phyloP scores from a whole-genome alignment of 257 asterid genomes.

The Lavandula angustifolia region DNA sequence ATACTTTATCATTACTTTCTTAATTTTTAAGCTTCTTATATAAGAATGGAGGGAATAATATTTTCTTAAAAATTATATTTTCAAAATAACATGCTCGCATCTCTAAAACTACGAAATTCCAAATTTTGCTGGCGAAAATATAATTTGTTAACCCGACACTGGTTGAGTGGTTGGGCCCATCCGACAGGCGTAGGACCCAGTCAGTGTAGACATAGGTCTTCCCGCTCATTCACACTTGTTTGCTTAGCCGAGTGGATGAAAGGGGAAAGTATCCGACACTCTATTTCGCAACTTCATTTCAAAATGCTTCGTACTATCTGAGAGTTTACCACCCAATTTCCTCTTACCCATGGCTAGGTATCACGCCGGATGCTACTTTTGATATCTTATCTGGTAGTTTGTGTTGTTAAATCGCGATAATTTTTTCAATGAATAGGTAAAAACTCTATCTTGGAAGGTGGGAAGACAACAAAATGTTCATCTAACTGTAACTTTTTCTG shows the following conservation, averaged over 20 bases:
- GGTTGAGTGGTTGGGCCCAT: conserved; percentile 44
- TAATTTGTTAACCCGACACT: too few species aligned
- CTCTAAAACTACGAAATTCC: too few species aligned
- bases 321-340: conserved; percentile 9
- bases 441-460: conserved; percentile 16
- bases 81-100: too few species aligned
- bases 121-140: too few species aligned
- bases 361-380: background rate
- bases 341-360: conserved; percentile 41
- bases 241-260: conserved; percentile 67
- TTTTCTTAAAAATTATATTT: too few species aligned
- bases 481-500: conserved; percentile 22
- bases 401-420: background rate
- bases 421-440: conserved; percentile 36
- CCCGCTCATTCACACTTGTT: conserved; percentile 69
- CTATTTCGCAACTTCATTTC: conserved; percentile 32
- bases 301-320: conserved; percentile 21
- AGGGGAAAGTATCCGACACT: conserved; percentile 32
- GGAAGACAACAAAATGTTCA: conserved; percentile 12
- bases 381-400: conserved; percentile 1
- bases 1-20: too few species aligned
- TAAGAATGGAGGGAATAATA: too few species aligned
- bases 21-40: too few species aligned
- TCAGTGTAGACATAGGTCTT: conserved; percentile 45
- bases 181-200: conserved; percentile 35